Evolutionary conservation across 345 rosid species (phyloP).

Genomic region (Brassica rapa): DNA sequence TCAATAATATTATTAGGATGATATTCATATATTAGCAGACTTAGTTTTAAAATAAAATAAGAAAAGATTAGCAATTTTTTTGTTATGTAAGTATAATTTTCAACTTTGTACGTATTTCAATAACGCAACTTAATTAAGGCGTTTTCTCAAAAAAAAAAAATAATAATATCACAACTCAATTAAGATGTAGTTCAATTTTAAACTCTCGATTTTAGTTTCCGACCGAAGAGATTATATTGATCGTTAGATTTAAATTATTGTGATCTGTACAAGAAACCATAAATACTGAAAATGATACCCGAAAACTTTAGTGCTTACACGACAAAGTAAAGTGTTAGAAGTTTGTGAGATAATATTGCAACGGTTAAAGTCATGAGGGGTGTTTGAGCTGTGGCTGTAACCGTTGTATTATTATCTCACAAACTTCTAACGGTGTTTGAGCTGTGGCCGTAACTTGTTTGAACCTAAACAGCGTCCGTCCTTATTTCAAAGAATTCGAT

Average conservation of each 20-base stretch:
- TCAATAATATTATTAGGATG: background rate
- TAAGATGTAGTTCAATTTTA: background rate
- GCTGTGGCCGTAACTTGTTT: background rate
- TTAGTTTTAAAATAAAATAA: too few relatives aligned
- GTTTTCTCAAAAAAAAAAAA: too few relatives aligned
- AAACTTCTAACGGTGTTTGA: background rate
- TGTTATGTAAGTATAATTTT: background rate
- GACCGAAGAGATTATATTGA: background rate
- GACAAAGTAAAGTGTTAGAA: constrained; percentile 37
- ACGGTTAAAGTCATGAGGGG: background rate
- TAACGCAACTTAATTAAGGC: background rate
- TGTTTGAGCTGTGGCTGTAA: constrained; percentile 8
- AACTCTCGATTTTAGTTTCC: background rate
- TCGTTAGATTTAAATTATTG: background rate
- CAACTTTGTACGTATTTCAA: background rate
- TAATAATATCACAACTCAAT: background rate
- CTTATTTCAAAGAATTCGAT: background rate
- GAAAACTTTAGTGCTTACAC: constrained; percentile 28
- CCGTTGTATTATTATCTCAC: too few relatives aligned
- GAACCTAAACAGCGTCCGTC: constrained; percentile 8
- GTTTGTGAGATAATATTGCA: constrained; percentile 18
- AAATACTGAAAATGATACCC: constrained; percentile 32
- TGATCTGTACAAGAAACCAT: background rate
- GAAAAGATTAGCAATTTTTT: background rate
- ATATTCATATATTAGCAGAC: background rate